A percentile compares a stretch with the other conserved stretches of the same genome.
Conservation (phyloP, 1,284 basidiomycete genomes). For the Inonotus hispidus region DNA sequence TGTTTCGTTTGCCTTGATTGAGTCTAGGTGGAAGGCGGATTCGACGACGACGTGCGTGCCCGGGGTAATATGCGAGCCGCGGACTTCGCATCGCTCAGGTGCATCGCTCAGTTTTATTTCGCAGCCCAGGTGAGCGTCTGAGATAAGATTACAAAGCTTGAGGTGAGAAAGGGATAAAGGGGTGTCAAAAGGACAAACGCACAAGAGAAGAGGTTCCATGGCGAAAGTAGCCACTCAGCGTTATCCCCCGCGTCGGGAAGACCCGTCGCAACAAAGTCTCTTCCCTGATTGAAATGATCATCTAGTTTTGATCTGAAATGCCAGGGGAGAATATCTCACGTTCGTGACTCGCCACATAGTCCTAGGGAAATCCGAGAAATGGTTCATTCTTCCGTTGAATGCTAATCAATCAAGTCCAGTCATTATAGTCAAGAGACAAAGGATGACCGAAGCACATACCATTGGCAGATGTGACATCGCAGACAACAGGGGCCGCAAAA, state of each 20-base stretch:
- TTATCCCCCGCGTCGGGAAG: constrained; percentile 26
- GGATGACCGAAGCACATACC: constrained; percentile 11
- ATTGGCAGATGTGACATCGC: constrained; percentile 22
- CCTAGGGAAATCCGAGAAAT: constrained; percentile 21
- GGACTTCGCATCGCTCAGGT: constrained; percentile 16
- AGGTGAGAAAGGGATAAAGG: not conserved
- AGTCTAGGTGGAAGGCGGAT: constrained; percentile 15
- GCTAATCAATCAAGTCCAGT: constrained; percentile 15
- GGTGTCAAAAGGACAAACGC: not conserved
- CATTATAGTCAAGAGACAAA: not conserved
- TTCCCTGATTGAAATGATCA: constrained; percentile 14
- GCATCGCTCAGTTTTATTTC: constrained; percentile 20
- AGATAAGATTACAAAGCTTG: not conserved
- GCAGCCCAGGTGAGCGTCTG: constrained; percentile 21
- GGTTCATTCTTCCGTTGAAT: constrained; percentile 24
- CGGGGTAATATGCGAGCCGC: constrained; percentile 21
- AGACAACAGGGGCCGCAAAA: constrained; percentile 26
- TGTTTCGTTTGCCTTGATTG: constrained; percentile 4
- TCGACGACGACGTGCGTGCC: constrained; percentile 22
- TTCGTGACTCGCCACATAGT: constrained; percentile 29
- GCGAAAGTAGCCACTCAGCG: constrained; percentile 20
- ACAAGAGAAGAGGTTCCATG: constrained; percentile 25
- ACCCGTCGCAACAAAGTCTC: constrained; percentile 24
- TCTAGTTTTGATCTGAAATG: not conserved
- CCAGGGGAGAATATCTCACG: constrained; percentile 13